Evolutionary conservation across 2,329 filamentous ascomycete species (phyloP).

Genomic region (Didymella segeticola): DNA sequence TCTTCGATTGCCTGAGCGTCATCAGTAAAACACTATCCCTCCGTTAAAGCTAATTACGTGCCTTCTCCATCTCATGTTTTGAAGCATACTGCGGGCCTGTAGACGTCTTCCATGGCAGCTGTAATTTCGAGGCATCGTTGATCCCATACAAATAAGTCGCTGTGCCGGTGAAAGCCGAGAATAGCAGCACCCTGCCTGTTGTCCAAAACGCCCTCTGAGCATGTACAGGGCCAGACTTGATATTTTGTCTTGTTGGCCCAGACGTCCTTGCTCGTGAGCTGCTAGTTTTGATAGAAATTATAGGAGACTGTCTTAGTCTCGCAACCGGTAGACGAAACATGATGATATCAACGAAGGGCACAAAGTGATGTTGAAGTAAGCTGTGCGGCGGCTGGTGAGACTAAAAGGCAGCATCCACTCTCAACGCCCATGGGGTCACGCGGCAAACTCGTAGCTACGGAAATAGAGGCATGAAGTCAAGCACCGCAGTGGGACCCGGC

Average conservation of each 20-base stretch:
- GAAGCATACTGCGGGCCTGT: slow-evolving; percentile 56
- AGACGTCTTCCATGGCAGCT: slow-evolving; percentile 34
- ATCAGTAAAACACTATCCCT: slow-evolving; percentile 8
- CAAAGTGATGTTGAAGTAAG: slow-evolving; percentile 20
- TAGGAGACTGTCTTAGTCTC: slow-evolving; percentile 38
- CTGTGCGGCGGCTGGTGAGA: slow-evolving; percentile 21
- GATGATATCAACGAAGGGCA: slow-evolving; percentile 15
- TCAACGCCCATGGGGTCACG: slow-evolving; percentile 36
- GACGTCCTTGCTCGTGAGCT: slow-evolving; percentile 33
- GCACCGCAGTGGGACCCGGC: slow-evolving; percentile 16
- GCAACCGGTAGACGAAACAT: slow-evolving; percentile 45
- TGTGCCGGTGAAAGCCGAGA: slow-evolving; percentile 58
- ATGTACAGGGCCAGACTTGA: slow-evolving; percentile 25
- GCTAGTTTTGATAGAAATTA: slow-evolving; percentile 39
- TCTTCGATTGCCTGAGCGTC: slow-evolving; percentile 61
- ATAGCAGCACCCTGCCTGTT: slow-evolving; percentile 55
- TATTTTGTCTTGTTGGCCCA: slow-evolving; percentile 34
- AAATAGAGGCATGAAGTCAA: slow-evolving; percentile 24
- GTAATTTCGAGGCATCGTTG: slow-evolving; percentile 44
- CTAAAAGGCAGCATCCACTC: slow-evolving; percentile 27
- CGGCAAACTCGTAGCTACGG: slow-evolving; percentile 24
- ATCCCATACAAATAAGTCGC: slow-evolving; percentile 60
- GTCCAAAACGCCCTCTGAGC: slow-evolving; percentile 53
- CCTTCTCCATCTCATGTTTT: slow-evolving; percentile 59
- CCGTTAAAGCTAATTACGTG: slow-evolving; percentile 22